Evolutionary conservation across 768 basidiomycete species (phyloP).

Genomic region (Hericium rajendrae): DNA sequence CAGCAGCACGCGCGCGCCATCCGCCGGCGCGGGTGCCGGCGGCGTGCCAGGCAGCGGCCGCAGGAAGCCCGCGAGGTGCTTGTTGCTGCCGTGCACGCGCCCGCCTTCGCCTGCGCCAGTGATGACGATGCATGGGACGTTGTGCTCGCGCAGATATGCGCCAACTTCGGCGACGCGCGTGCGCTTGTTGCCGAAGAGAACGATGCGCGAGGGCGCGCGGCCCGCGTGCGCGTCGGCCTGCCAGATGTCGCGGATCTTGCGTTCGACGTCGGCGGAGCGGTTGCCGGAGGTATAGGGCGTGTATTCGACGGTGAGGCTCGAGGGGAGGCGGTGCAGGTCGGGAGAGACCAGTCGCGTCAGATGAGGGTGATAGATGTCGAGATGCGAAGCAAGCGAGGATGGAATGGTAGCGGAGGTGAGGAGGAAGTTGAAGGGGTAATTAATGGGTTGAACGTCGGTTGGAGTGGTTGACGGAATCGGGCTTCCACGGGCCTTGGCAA

Average conservation of each 20-base stretch:
- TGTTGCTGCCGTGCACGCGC: slow-evolving; percentile 9
- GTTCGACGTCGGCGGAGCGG: slow-evolving; percentile 71
- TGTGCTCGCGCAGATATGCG: slow-evolving; percentile 5
- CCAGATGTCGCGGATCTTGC: slow-evolving; percentile 66
- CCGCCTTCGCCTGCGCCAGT: slow-evolving; percentile 7
- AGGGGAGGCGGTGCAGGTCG: slow-evolving; percentile 68
- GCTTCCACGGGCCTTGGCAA: slow-evolving; percentile 51
- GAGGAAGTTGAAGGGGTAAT: slow-evolving; percentile 73
- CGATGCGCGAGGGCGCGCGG: slow-evolving; percentile 46
- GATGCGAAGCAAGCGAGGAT: slow-evolving; percentile 55
- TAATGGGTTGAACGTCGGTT: slow-evolving; percentile 19
- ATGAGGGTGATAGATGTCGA: slow-evolving; percentile 50
- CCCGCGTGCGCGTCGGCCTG: slow-evolving; percentile 42
- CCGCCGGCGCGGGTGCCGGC: slow-evolving; percentile 20
- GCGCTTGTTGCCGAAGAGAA: slow-evolving; percentile 69
- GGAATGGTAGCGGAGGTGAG: slow-evolving; percentile 87
- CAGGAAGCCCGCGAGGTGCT: slow-evolving; percentile 13
- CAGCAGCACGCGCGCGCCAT: slow-evolving; percentile 59
- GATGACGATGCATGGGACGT: slow-evolving; percentile 5
- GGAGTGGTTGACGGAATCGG: slow-evolving; percentile 23
- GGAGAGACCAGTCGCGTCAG: slow-evolving; percentile 75
- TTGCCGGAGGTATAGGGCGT: slow-evolving; percentile 73
- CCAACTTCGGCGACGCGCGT: slow-evolving; percentile 11
- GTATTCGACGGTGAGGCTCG: slow-evolving; percentile 60
- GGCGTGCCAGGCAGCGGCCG: slow-evolving; percentile 1